phyloP scores from a whole-genome alignment of 2,329 filamentous ascomycete genomes.

The Alternaria gaisen region DNA sequence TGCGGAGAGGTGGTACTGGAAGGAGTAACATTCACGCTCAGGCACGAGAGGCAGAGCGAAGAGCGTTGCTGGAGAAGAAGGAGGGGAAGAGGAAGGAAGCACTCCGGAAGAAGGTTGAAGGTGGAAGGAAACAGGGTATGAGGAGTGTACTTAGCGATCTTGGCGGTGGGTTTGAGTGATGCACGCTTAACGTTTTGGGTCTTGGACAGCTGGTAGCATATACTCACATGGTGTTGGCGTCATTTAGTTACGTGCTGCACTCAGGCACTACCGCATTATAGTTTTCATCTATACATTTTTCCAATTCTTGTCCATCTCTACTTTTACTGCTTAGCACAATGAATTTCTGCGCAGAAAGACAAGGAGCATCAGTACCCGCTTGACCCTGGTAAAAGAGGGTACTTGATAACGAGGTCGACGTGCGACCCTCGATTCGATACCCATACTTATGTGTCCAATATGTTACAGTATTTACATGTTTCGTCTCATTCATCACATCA shows the following conservation, averaged over 20 bases:
- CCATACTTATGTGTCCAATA: background rate
- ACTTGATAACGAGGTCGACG: background rate
- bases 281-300: background rate
- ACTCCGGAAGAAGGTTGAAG: slow-evolving; percentile 55
- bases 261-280: background rate
- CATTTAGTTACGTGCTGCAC: background rate
- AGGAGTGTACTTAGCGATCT: slow-evolving; percentile 46
- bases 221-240: background rate
- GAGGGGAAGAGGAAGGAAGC: slow-evolving; percentile 61
- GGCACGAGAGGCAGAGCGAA: slow-evolving; percentile 66
- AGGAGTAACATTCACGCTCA: slow-evolving; percentile 69
- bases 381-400: background rate
- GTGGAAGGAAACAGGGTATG: slow-evolving; percentile 34
- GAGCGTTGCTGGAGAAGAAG: slow-evolving; percentile 60
- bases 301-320: too few relatives aligned
- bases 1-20: slow-evolving; percentile 62
- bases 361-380: too few relatives aligned
- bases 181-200: background rate
- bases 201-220: background rate
- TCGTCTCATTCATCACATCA: background rate
- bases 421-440: background rate
- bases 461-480: slow-evolving; percentile 11
- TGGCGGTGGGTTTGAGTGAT: slow-evolving; percentile 50
- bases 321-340: background rate
- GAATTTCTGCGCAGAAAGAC: too few relatives aligned